A percentile compares a stretch with the other conserved stretches of the same genome.
phyloP scores from a whole-genome alignment of 176 grass and related monocot genomes.

The Lolium perenne region DNA sequence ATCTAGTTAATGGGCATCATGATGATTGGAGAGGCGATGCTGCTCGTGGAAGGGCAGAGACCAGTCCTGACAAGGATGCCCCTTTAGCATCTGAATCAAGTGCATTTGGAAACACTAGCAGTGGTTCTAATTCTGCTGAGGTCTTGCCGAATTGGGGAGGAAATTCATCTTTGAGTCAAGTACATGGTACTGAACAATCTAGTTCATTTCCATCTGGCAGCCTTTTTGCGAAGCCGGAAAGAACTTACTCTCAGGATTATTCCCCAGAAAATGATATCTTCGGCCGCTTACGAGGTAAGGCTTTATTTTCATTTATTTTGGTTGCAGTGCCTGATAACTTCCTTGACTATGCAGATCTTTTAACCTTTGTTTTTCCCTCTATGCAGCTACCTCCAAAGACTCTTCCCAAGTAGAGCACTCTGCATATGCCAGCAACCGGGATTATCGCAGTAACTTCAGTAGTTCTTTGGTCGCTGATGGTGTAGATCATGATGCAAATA shows the following conservation, averaged over 20 bases:
- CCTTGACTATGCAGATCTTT: slow-evolving; percentile 11
- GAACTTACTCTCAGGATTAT: slow-evolving; percentile 43
- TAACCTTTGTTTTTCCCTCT: slow-evolving; percentile 22
- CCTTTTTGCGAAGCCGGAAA: slow-evolving; percentile 54
- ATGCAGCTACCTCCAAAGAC: slow-evolving; percentile 44
- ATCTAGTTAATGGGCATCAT: slow-evolving; percentile 86
- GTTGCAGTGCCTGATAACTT: slow-evolving; percentile 20
- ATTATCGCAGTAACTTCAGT: slow-evolving; percentile 36
- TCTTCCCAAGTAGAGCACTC: slow-evolving; percentile 50
- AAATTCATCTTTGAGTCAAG: slow-evolving; percentile 51
- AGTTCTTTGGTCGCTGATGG: slow-evolving; percentile 45
- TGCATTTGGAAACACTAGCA: slow-evolving; percentile 36
- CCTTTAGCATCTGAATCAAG: slow-evolving; percentile 44
- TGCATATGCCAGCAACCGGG: slow-evolving; percentile 35
- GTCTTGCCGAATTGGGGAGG: slow-evolving; percentile 41
- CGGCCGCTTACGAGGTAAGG: slow-evolving; percentile 49
- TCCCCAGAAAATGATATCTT: slow-evolving; percentile 51
- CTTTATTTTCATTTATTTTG: slow-evolving; percentile 14
- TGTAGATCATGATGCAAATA: slow-evolving; percentile 49
- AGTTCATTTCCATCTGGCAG: slow-evolving; percentile 37
- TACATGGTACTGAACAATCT: slow-evolving; percentile 29
- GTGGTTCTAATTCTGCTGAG: slow-evolving; percentile 27
- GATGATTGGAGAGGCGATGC: slow-evolving; percentile 64
- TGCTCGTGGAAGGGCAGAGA: slow-evolving; percentile 37
- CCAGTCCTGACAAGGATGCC: slow-evolving; percentile 41